A percentile compares a stretch with the other conserved stretches of the same genome.
phyloP scores from a whole-genome alignment of 2,329 filamentous ascomycete species.

The Erysiphe pulchra region DNA sequence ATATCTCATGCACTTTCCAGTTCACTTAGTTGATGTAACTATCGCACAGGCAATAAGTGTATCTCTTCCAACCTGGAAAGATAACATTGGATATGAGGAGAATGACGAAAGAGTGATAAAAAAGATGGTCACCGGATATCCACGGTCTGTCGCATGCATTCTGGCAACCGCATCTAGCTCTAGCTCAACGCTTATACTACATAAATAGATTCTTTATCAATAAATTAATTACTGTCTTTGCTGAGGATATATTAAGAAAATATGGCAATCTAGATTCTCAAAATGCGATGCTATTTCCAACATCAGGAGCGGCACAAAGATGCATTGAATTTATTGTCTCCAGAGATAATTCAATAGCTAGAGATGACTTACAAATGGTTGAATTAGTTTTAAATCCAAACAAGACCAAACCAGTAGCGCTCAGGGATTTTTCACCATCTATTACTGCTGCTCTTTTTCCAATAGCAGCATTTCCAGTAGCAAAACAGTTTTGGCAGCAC shows the following conservation, averaged over 20 bases:
- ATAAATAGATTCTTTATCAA: constrained; percentile 64
- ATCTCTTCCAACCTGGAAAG: constrained; percentile 75
- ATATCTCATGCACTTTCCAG: constrained; percentile 1
- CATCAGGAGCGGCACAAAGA: constrained; percentile 36
- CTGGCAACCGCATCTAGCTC: neutral
- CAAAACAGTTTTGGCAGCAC: constrained; percentile 97
- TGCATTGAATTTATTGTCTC: constrained; percentile 48
- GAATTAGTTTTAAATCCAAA: constrained; percentile 36
- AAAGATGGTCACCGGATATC: constrained; percentile 77
- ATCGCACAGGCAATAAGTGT: constrained; percentile 72
- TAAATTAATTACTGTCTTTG: constrained; percentile 51
- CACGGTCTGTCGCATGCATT: constrained; percentile 26
- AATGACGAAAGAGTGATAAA: constrained; percentile 65
- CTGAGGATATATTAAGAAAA: constrained; percentile 35
- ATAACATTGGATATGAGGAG: constrained; percentile 86
- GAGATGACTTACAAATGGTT: constrained; percentile 25
- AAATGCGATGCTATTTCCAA: constrained; percentile 65
- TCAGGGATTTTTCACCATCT: constrained; percentile 28
- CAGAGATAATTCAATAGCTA: constrained; percentile 26
- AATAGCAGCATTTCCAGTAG: constrained; percentile 36
- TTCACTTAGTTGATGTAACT: neutral
- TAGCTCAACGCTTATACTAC: neutral
- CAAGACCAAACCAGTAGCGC: constrained; percentile 22
- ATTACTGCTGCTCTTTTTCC: constrained; percentile 50
- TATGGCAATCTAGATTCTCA: constrained; percentile 35